A percentile compares a stretch with the other conserved stretches of the same genome.
phyloP scores from a whole-genome alignment of 805 yeast species.

The Starmerella kuoi region DNA sequence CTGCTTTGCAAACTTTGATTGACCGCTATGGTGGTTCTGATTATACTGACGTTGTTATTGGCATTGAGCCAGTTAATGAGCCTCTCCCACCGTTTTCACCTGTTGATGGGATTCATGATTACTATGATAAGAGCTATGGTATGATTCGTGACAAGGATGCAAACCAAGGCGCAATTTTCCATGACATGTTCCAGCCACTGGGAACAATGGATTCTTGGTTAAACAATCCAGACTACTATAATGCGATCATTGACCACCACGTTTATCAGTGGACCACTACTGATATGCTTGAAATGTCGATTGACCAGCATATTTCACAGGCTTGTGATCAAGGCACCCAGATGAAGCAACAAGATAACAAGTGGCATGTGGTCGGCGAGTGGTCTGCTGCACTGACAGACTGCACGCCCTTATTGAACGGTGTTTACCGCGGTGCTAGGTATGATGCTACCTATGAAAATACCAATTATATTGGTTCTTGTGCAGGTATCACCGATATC shows the following conservation, averaged over 20 bases:
- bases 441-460: conserved; percentile 52
- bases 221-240: conserved; percentile 36
- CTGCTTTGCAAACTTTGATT: conserved; percentile 44
- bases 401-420: conserved; percentile 80
- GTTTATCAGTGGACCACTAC: conserved; percentile 75
- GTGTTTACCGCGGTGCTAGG: conserved; percentile 73
- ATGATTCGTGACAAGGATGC: conserved; percentile 44
- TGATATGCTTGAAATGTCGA: conserved; percentile 44
- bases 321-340: conserved; percentile 43
- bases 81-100: conserved; percentile 65
- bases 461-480: conserved; percentile 43
- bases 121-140: conserved; percentile 51
- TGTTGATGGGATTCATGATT: conserved; percentile 45
- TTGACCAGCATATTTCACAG: conserved; percentile 48
- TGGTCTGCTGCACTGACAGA: conserved; percentile 89
- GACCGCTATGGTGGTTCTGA: conserved; percentile 50
- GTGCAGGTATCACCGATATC: conserved; percentile 40
- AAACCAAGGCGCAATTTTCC: conserved; percentile 46
- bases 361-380: conserved; percentile 75
- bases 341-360: conserved; percentile 37
- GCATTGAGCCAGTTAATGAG: conserved; percentile 78
- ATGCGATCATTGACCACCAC: conserved; percentile 76
- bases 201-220: conserved; percentile 39
- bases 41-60: conserved; percentile 62
- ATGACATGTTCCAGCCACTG: conserved; percentile 63